Percentiles rank a stretch among this genome's conserved stretches.
Conservation (phyloP, 805 yeast genomes). For the Yarrowia keelungensis region DNA sequence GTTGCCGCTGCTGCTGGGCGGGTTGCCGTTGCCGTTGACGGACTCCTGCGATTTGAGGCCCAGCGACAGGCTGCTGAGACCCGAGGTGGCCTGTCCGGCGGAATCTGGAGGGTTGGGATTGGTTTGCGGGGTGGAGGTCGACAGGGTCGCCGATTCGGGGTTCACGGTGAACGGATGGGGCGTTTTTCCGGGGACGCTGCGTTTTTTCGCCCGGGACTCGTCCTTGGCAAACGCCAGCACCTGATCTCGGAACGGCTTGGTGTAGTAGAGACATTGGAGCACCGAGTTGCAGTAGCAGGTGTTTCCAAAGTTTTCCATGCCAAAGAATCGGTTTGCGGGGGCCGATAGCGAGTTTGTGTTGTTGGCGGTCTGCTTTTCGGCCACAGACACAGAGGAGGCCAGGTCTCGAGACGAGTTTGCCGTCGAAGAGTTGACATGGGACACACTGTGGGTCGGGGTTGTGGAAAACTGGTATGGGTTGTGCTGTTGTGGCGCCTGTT, state of each 20-base stretch:
- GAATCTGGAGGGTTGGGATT: not conserved
- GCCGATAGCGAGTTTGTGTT: not conserved
- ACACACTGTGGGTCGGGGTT: constrained; percentile 12
- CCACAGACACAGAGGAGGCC: not conserved
- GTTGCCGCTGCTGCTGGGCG: constrained; percentile 44
- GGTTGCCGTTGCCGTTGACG: constrained; percentile 43
- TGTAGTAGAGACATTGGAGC: constrained; percentile 82
- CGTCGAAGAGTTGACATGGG: not conserved
- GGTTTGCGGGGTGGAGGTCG: not conserved
- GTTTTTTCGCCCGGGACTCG: constrained; percentile 51
- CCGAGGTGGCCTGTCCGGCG: not conserved
- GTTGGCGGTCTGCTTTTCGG: too few relatives aligned
- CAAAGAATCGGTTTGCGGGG: constrained; percentile 51
- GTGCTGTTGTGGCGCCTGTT: not conserved
- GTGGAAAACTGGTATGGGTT: constrained; percentile 20
- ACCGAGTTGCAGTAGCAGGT: constrained; percentile 96
- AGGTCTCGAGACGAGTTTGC: not conserved
- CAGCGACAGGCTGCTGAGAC: constrained; percentile 18
- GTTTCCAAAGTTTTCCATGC: constrained; percentile 58
- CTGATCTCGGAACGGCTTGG: constrained; percentile 68
- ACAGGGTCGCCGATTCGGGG: constrained; percentile 40
- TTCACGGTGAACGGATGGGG: constrained; percentile 50
- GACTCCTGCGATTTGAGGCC: constrained; percentile 39
- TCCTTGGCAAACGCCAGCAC: constrained; percentile 55
- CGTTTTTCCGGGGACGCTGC: constrained; percentile 47